Conservation (phyloP, 768 basidiomycete species). For the Coprinellus micaceus region DNA sequence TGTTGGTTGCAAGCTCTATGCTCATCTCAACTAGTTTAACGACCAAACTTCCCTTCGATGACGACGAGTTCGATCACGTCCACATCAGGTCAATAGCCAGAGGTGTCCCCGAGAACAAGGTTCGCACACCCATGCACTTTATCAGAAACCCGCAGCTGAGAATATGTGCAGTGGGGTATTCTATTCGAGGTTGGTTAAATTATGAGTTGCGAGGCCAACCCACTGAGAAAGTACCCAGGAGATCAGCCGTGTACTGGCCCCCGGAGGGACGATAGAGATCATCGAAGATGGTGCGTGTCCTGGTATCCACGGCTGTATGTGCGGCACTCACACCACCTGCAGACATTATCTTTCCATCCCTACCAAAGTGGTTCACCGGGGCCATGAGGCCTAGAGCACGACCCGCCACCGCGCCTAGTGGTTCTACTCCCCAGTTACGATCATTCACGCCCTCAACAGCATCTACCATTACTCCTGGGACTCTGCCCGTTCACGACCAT, state of each 20-base stretch:
- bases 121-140: slow-evolving; percentile 19
- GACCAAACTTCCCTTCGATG: slow-evolving; percentile 74
- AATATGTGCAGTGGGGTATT: slow-evolving; percentile 53
- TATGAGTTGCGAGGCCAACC: not conserved
- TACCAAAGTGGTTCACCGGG: slow-evolving; percentile 76
- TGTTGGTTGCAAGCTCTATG: not conserved
- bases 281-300: slow-evolving; percentile 63
- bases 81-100: slow-evolving; percentile 63
- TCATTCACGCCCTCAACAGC: slow-evolving; percentile 25
- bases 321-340: too few relatives aligned
- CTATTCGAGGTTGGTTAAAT: slow-evolving; percentile 54
- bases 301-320: not conserved
- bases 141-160: slow-evolving; percentile 9
- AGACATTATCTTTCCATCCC: slow-evolving; percentile 75
- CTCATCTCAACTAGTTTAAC: slow-evolving; percentile 48
- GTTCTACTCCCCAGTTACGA: slow-evolving; percentile 31
- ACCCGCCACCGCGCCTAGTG: slow-evolving; percentile 38
- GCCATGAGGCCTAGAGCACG: slow-evolving; percentile 56
- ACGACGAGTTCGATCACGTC: slow-evolving; percentile 81
- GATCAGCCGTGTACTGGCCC: slow-evolving; percentile 64
- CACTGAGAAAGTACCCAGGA: slow-evolving; percentile 44
- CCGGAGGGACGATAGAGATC: slow-evolving; percentile 68
- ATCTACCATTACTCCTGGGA: slow-evolving; percentile 29
- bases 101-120: slow-evolving; percentile 76
- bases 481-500: slow-evolving; percentile 56